These are phyloP conservation scores for Brasenia schreberi DNA, from an alignment of 164 flowering plant species.

Conservation along the genomic window DNA sequence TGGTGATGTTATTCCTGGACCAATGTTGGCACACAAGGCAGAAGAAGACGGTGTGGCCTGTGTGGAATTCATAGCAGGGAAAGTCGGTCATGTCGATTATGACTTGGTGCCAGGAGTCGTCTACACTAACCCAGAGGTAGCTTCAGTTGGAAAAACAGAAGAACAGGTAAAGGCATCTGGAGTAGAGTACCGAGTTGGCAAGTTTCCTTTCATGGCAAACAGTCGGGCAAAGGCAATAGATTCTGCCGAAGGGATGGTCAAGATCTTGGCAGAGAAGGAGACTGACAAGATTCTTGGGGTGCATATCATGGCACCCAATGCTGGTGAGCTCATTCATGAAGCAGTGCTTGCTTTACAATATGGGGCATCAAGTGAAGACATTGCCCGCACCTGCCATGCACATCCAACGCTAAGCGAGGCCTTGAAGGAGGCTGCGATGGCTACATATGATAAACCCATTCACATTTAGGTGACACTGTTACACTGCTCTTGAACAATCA, in stretches of 20 bases:
- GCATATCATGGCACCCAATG: slow-evolving; percentile 84
- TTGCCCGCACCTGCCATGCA: slow-evolving; percentile 91
- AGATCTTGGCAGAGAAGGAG: slow-evolving; percentile 79
- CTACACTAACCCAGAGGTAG: slow-evolving; percentile 92
- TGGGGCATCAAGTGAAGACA: slow-evolving; percentile 87
- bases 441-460: slow-evolving; percentile 92
- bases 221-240: slow-evolving; percentile 92
- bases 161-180: slow-evolving; percentile 76
- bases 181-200: slow-evolving; percentile 59
- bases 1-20: slow-evolving; percentile 91
- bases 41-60: slow-evolving; percentile 94
- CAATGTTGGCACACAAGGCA: slow-evolving; percentile 93
- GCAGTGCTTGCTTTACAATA: slow-evolving; percentile 75
- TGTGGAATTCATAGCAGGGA: slow-evolving; percentile 81
- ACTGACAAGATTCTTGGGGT: slow-evolving; percentile 81
- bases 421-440: slow-evolving; percentile 96
- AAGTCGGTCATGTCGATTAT: slow-evolving; percentile 79
- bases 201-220: slow-evolving; percentile 85
- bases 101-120: slow-evolving; percentile 85
- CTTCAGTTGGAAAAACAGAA: slow-evolving; percentile 89
- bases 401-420: slow-evolving; percentile 99
- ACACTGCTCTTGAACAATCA: too few species aligned
- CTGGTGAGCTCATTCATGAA: slow-evolving; percentile 90
- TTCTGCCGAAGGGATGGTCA: slow-evolving; percentile 83
- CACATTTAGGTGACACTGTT: slow-evolving; percentile 32